Base-by-base conservation (phyloP, 192 early-diverging fungal species). In the Coemansia sp. region DNA sequence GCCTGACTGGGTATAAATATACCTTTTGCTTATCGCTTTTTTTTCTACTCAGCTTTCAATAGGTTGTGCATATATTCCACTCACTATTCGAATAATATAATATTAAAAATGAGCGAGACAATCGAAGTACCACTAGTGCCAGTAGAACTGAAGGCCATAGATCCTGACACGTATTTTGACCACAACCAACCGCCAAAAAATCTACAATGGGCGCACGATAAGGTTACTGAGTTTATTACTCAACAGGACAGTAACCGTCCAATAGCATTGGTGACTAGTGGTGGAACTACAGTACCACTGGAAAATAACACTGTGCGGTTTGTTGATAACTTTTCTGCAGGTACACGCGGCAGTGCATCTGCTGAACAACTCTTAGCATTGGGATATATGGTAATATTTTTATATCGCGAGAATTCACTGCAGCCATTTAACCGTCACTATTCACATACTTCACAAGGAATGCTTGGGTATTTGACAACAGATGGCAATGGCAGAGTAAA, bases 321-420 rank as follows among this genome's bases (percentile, higher is more conserved):
- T 79, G 89, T 99, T 59, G 97, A 99, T 83, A 99, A 99, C 75
- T 99, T 99, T 70, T 92, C 90, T 52, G 94, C 92, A 5, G 97
- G 97, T 14, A 98, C 92, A 10, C 90, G 97, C 54, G 97, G 97
- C 23, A 91, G 96, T 5, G 87, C 89, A 5, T 97, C 95, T 21
- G 94, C 96, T n/a, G 97, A 99, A 74, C 92, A 94, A 87, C 91
- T 92, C 85, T 61, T 93, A 51, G 83, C 91, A 27, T 70, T 82
- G 4, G 95, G 94, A 2, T 99, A 99, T 72, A 95, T 94, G 0
- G 95, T 97, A 7, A 93, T 99, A 29, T 98, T 98, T 57, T 85
- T 98, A 84, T 89, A 96, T 71, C 87, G 97, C 36, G 95, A 98
- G 76, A 91, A 92, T 76, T 90, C 88, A 51, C 84, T 98, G 51